Base-by-base conservation (phyloP, 208 protist species). In the Leishmania arabica region DNA sequence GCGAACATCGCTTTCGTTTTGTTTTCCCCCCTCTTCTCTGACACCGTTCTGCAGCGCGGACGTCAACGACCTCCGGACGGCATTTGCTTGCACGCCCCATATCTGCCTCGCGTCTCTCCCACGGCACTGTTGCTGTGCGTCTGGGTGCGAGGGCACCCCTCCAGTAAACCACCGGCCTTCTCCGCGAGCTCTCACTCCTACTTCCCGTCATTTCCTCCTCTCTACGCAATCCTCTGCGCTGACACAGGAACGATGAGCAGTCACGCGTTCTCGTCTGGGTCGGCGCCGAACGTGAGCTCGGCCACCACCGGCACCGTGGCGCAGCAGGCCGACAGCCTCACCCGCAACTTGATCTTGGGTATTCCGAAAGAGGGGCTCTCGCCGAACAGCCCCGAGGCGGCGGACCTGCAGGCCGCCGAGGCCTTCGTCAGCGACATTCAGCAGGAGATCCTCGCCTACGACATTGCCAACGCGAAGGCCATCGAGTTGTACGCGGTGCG, bases 371-470 rank as follows among this genome's bases (percentile, higher is more conserved):
- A 89, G 47, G 92, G 92, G 19, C 87, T 91, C 27, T 77, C 76
- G 11, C 86, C 91, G 1, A 78, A 88, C 42, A 94, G 91, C 78
- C 68, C 77, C 6, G 92, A 96, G 75, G 89, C 89, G 17, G 91
- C 90, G 0, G 89, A 91, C 45, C 84, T 96, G 76, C 90, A 93
- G 73, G 90, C 90, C 5, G 92, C 92, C 17, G 92, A 96, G 85
- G 91, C 89, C 24, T 96, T 96, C 49, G 82, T 96, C n/a, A 88
- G 85, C 62, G 89, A 94, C 66, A 94, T 96, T 42, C 92, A 93
- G 64, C 89, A 89, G 49, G 86, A 96, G 78, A 96, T 96, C 24
- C 69, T 93, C 31, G 91, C 88, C n/a, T 95, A 93, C 75, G 93
- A 96, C 78, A 88, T 94, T 31, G 93, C 91, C 45, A 96, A 96